Conservation (phyloP, 345 rosid genomes). For the Moricandia arvensis region DNA sequence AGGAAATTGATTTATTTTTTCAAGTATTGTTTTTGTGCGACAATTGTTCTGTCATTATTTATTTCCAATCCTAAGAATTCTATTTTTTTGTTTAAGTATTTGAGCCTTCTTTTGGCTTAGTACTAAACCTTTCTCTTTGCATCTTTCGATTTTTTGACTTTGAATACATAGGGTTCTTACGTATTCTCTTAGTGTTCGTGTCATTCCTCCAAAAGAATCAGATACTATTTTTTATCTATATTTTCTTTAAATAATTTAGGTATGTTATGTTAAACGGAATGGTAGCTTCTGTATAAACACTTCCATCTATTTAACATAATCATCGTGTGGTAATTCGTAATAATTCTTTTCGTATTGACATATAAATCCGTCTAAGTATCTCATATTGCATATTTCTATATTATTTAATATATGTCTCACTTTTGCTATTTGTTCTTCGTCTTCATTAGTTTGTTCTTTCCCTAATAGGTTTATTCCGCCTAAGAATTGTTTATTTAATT, state of each 20-base stretch:
- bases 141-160: neutral
- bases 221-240: neutral
- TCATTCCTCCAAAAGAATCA: neutral
- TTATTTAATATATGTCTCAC: neutral
- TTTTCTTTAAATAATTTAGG: neutral
- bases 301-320: neutral
- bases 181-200: neutral
- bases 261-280: neutral
- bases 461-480: neutral
- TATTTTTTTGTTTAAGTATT: too few relatives aligned
- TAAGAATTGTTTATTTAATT: neutral
- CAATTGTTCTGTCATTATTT: too few relatives aligned
- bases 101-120: too few relatives aligned
- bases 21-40: too few relatives aligned
- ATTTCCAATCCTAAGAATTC: too few relatives aligned
- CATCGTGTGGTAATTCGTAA: neutral
- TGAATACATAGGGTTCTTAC: neutral
- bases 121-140: too few relatives aligned
- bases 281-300: neutral
- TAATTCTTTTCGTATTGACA: neutral
- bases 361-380: neutral
- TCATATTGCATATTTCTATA: neutral
- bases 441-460: neutral
- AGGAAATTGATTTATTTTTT: too few relatives aligned
- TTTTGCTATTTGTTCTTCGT: neutral